Conservation (phyloP, 495 filamentous ascomycete genomes). For the Penicillium goetzii region DNA sequence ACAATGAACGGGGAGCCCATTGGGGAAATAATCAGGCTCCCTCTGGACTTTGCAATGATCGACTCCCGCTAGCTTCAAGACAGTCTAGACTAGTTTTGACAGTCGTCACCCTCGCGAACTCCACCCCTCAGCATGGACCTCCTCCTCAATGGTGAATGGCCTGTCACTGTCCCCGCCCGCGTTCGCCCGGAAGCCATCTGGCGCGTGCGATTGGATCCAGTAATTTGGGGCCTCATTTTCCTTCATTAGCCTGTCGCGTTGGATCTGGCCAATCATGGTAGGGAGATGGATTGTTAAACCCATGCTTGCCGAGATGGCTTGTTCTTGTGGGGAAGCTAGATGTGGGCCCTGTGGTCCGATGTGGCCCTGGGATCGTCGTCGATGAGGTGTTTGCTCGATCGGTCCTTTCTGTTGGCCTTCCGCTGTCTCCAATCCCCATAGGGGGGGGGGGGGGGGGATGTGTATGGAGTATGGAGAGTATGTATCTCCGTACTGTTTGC, state of each 20-base stretch:
- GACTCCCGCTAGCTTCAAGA: slow-evolving; percentile 6
- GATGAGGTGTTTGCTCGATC: slow-evolving; percentile 8
- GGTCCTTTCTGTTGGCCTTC: not conserved
- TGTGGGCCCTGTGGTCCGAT: slow-evolving; percentile 9
- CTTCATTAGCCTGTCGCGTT: slow-evolving; percentile 11
- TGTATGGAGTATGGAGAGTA: not conserved
- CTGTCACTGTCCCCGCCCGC: slow-evolving; percentile 1
- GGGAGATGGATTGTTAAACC: not conserved
- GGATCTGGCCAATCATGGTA: slow-evolving; percentile 18
- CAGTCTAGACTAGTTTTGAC: slow-evolving; percentile 20
- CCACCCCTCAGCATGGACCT: slow-evolving; percentile 9
- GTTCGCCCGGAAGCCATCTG: slow-evolving; percentile 15
- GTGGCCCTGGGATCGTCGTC: slow-evolving; percentile 17
- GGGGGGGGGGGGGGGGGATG: not conserved
- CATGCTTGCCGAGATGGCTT: slow-evolving; percentile 18
- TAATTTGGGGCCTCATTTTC: slow-evolving; percentile 20
- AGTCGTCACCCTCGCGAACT: slow-evolving; percentile 18
- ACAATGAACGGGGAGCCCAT: not conserved
- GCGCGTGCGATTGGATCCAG: slow-evolving; percentile 21
- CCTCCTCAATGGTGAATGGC: slow-evolving; percentile 6
- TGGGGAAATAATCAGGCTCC: not conserved
- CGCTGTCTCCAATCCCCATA: not conserved
- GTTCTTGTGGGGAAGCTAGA: slow-evolving; percentile 21
- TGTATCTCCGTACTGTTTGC: not conserved
- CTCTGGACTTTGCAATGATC: slow-evolving; percentile 16